Evolutionary conservation across 306 rosid genomes (phyloP).

Genomic region (Canavalia gladiata): DNA sequence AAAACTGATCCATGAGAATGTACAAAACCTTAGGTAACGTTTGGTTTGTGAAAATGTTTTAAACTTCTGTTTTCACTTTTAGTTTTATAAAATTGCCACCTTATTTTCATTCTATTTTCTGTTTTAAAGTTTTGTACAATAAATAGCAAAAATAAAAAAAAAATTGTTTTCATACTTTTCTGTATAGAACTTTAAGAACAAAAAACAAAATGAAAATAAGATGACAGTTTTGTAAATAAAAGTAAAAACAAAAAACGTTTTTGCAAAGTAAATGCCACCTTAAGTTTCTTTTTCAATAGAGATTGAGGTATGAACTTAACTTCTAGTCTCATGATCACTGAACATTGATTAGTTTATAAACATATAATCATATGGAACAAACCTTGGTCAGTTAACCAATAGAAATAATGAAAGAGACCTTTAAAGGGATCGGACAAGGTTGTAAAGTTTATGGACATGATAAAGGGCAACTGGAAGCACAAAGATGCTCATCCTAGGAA

Average conservation of each 20-base stretch:
- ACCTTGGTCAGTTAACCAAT: not conserved
- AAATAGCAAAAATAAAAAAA: too few species aligned
- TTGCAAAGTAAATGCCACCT: too few species aligned
- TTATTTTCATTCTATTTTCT: too few species aligned
- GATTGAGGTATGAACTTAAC: slow-evolving; percentile 15
- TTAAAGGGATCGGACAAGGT: not conserved
- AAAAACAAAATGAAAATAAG: too few species aligned
- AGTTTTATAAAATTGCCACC: too few species aligned
- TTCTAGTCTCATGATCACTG: not conserved
- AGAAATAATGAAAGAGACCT: not conserved
- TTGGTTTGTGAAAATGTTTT: too few species aligned
- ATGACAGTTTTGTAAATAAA: too few species aligned
- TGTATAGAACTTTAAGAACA: too few species aligned
- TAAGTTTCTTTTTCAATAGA: not conserved
- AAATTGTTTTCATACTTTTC: too few species aligned
- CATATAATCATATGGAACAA: slow-evolving; percentile 3
- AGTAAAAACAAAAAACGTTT: too few species aligned
- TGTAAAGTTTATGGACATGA: not conserved
- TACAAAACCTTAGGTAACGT: not conserved
- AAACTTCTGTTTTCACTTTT: too few species aligned
- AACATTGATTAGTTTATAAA: not conserved
- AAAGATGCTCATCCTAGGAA: slow-evolving; percentile 13
- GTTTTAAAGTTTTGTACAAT: too few species aligned
- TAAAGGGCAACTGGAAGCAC: not conserved
- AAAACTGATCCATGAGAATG: not conserved